Evolutionary conservation across 352 stramenopile genomes (phyloP).

Genomic region (Phytophthora chlamydospora): DNA sequence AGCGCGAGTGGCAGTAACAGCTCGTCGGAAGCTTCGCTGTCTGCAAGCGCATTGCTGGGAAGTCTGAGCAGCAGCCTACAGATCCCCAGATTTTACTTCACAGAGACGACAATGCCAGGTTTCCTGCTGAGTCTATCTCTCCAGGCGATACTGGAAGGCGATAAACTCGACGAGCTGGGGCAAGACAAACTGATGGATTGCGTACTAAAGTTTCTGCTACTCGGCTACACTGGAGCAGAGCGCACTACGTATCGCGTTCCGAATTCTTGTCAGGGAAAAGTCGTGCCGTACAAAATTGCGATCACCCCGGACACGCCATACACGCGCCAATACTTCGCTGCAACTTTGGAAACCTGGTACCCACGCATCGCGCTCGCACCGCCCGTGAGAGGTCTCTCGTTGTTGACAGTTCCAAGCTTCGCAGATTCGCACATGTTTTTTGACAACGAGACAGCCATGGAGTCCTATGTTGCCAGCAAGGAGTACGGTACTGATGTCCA

Average conservation of each 20-base stretch:
- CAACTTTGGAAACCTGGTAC: constrained; percentile 58
- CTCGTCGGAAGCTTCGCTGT: constrained; percentile 21
- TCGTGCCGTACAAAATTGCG: constrained; percentile 78
- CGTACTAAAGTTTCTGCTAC: constrained; percentile 50
- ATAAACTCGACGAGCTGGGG: constrained; percentile 52
- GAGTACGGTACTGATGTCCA: constrained; percentile 54
- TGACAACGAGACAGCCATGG: constrained; percentile 51
- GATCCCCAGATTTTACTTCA: constrained; percentile 68
- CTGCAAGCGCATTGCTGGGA: constrained; percentile 7
- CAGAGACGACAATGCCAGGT: constrained; percentile 66
- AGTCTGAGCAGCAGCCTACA: constrained; percentile 38
- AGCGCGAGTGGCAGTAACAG: constrained; percentile 9
- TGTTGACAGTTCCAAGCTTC: constrained; percentile 62
- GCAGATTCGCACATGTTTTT: constrained; percentile 66
- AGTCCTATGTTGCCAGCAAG: constrained; percentile 56
- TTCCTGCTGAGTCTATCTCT: constrained; percentile 63
- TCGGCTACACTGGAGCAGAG: constrained; percentile 56
- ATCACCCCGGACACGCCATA: constrained; percentile 73
- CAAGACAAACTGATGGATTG: constrained; percentile 48
- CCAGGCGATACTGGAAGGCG: constrained; percentile 47
- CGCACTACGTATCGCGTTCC: constrained; percentile 48
- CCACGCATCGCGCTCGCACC: constrained; percentile 58
- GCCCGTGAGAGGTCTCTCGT: constrained; percentile 43
- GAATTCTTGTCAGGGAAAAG: constrained; percentile 46
- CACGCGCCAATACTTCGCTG: constrained; percentile 68